Conservation (phyloP, 768 basidiomycete species). For the Leucosporidium scottii region DNA sequence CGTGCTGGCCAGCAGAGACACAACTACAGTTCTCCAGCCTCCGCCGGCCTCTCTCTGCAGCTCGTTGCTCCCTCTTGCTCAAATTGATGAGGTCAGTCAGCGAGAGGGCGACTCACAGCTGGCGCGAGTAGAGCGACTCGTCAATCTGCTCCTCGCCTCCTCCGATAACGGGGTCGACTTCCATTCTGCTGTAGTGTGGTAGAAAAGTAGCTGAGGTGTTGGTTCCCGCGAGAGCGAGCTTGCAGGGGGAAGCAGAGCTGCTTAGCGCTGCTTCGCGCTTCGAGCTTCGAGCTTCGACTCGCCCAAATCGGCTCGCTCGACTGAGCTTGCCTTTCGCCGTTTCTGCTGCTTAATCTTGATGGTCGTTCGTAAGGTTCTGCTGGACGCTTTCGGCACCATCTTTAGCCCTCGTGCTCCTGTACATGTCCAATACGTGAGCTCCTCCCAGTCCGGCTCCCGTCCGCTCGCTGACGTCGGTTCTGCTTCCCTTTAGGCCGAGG, state of each 20-base stretch:
- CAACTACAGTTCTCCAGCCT: not conserved
- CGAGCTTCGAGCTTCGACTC: no score
- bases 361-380: constrained; percentile 20
- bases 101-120: constrained; percentile 15
- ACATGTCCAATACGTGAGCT: constrained; percentile 21
- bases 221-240: constrained; percentile 1
- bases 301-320: no score
- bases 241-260: not conserved
- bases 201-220: no score
- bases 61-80: not conserved
- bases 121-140: constrained; percentile 25
- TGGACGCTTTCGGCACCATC: constrained; percentile 32
- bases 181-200: constrained; percentile 4
- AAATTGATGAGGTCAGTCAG: not conserved
- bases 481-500: not conserved
- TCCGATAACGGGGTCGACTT: constrained; percentile 10
- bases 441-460: not conserved
- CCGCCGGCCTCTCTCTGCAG: not conserved
- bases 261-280: no score
- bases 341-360: no score
- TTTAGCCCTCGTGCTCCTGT: constrained; percentile 19
- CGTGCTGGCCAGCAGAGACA: not conserved
- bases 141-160: constrained; percentile 15
- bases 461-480: not conserved
- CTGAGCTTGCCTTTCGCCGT: no score